phyloP scores from a whole-genome alignment of 2,329 filamentous ascomycete species.

The Colletotrichum sidae region DNA sequence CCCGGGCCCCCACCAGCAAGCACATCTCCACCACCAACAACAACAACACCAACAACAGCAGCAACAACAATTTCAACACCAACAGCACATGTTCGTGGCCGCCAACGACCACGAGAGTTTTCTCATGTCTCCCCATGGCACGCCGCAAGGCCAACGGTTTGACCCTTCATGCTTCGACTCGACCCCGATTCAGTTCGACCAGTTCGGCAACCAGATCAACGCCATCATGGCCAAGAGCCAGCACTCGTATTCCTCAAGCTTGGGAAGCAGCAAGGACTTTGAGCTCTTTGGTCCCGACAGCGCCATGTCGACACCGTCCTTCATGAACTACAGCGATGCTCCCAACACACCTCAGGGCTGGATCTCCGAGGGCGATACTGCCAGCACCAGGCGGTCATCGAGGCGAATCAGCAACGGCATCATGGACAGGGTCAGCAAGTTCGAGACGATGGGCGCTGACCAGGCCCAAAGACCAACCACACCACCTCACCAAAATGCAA shows the following conservation, averaged over 20 bases:
- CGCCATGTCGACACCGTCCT: constrained; percentile 61
- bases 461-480: constrained; percentile 67
- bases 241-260: constrained; percentile 52
- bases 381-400: constrained; percentile 55
- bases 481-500: constrained; percentile 69
- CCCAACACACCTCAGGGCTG: constrained; percentile 56
- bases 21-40: constrained; percentile 40
- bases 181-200: constrained; percentile 58
- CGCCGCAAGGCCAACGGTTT: constrained; percentile 66
- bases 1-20: constrained; percentile 70
- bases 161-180: constrained; percentile 59
- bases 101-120: constrained; percentile 63
- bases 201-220: constrained; percentile 56
- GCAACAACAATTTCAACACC: constrained; percentile 44
- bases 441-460: constrained; percentile 64
- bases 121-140: constrained; percentile 66
- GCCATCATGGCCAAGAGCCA: constrained; percentile 61
- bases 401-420: constrained; percentile 71
- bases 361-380: constrained; percentile 62
- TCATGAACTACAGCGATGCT: constrained; percentile 63
- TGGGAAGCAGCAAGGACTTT: constrained; percentile 59
- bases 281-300: constrained; percentile 61
- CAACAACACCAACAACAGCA: constrained; percentile 53
- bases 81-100: constrained; percentile 44
- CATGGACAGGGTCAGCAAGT: constrained; percentile 69